Base-by-base conservation (phyloP, 2,329 filamentous ascomycete species). In the Plectosphaerella cucumerina region DNA sequence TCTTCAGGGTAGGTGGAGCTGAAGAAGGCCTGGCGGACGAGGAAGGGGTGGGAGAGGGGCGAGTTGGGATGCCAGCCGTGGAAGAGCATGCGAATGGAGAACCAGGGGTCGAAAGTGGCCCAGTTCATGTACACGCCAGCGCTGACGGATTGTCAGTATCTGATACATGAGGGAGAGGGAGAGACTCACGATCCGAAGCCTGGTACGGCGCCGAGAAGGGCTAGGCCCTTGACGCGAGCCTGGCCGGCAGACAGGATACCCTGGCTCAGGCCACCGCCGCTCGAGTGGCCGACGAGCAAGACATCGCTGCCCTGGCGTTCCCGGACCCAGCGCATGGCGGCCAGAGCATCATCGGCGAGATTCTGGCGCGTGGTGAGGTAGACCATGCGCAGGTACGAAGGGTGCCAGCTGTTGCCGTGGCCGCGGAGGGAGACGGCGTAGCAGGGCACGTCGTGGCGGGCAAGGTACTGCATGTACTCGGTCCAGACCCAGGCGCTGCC, bases 371-470 rank as follows among this genome's bases (percentile, higher is more conserved):
- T 66, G 14, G 75, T 77, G 44, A 64, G 62, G 56, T 72, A 80
- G 31, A 73, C 65, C 73, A 81, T 76, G 33, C 67, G 60, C 51
- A 73, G 61, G 54, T 74, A 82, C 0, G 68, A 66, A 0, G 76
- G 76, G 44, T 75, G 67, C 74, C 76, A 79, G 59, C 74, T 77
- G 47, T 70, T 67, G 15, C 78, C 78, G 56, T 81, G 78, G 3
- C 77, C 77, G 6, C 79, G 72, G 35, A 75, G 67, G 8, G 74
- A 80, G 33, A 81, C 56, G 11, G 79, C 76, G 56, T 81, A 82
- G 60, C 74, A 76, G 1, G 73, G 67, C 53, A 77, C 69, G 14
- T 73, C 71, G 21, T 62, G 62, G 5, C 62, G 55, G 3, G 74
- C 65, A 50, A 81, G 72, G 57, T 68, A 77, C 21, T 63, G 65